Base-by-base conservation (phyloP, 371 early-diverging fungal genomes). In the Dinochytrium kinnereticum region DNA sequence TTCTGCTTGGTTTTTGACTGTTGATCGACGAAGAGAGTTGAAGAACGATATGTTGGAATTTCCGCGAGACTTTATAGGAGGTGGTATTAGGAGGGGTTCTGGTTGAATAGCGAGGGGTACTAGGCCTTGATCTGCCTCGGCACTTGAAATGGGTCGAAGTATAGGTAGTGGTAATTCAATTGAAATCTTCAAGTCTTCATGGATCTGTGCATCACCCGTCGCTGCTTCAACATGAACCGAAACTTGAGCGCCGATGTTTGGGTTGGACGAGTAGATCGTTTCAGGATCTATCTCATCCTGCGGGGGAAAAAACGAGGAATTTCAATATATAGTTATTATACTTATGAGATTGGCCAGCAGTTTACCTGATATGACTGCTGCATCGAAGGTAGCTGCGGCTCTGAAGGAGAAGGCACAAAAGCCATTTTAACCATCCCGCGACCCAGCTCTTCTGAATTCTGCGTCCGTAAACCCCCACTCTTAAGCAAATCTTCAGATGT, bases 401-500 rank as follows among this genome's bases (percentile, higher is more conserved):
- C 57, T 57, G 7, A 28, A 7, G 10, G 57, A 7, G 57, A 57
- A 57, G 24, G 21, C 30, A 28, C 7, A 57, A 13, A 30, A 21
- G 26, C 57, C 30, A 30, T 15, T 24, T 7, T 21, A 17, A 10
- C 13, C 30, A 10, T 30, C 17, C 26, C 26, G 30, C 57, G 57
- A 15, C 7, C 7, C 7, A 30, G 57, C 7, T 24, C 57, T 7
- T 57, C 24, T 10, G 57, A 10, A 37, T 13, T 31, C 13, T 13
- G 24, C 36, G 64, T 15, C 37, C 36, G 5, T 7, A 37, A 13
- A 17, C 5, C 30, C 13, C 26, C 44, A 44, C 2, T 19, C 44
- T 66, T 66, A 5, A 66, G 28, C 44, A 66, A 19, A 37, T 66
- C 66, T 2, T 66, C 66, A 28, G 66, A 66, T 3, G 49, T 38